Evolutionary conservation across 768 basidiomycete genomes (phyloP).

Genomic region (Lyophyllum shimeji): DNA sequence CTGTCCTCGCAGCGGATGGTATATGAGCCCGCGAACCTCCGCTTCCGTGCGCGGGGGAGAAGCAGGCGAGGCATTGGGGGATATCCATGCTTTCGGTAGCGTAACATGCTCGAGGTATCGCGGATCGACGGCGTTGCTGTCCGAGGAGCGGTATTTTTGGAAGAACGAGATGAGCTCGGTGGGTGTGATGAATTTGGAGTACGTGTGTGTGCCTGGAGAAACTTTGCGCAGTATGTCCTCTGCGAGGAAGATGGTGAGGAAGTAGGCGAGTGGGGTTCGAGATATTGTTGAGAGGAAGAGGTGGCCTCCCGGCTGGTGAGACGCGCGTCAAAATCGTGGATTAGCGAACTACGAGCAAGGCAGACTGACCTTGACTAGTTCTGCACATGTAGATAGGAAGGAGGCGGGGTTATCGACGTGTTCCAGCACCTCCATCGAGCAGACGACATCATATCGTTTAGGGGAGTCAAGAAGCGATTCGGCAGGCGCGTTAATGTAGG

Average conservation of each 20-base stretch:
- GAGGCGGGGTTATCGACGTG: constrained; percentile 91
- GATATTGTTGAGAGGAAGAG: constrained; percentile 95
- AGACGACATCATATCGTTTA: constrained; percentile 85
- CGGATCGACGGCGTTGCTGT: not conserved
- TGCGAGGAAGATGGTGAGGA: constrained; percentile 61
- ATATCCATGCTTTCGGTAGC: constrained; percentile 55
- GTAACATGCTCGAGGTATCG: constrained; percentile 11
- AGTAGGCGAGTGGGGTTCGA: constrained; percentile 56
- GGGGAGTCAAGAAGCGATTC: constrained; percentile 68
- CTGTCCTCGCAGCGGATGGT: constrained; percentile 65
- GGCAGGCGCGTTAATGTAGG: constrained; percentile 72
- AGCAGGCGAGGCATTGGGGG: constrained; percentile 41
- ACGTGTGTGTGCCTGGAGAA: constrained; percentile 85
- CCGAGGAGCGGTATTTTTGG: constrained; percentile 46
- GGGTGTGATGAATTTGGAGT: constrained; percentile 87
- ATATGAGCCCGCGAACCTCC: constrained; percentile 78
- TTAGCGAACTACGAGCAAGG: not conserved
- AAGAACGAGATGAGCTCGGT: constrained; percentile 86
- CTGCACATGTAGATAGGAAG: constrained; percentile 80
- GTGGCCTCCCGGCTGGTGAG: constrained; percentile 84
- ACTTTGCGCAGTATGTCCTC: constrained; percentile 84
- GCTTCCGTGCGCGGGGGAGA: constrained; percentile 65
- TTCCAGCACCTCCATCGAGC: constrained; percentile 97
- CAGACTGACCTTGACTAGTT: constrained; percentile 79
- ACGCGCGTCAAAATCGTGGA: not conserved